Base-by-base conservation (phyloP, 139 green algal species). In the Picochlorum costavermella region DNA sequence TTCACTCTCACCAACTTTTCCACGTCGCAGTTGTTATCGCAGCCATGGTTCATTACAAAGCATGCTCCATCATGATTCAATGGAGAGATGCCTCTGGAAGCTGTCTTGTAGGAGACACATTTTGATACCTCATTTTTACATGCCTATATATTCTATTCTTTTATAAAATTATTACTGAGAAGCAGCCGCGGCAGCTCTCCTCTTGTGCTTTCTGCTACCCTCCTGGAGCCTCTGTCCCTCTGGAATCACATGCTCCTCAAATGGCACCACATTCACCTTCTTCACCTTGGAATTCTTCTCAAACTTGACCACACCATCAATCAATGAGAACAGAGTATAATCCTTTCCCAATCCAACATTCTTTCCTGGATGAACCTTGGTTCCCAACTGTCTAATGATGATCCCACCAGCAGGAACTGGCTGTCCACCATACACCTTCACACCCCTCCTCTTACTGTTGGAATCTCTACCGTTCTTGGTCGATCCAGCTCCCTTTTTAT, bases 401-500 rank as follows among this genome's bases (percentile, higher is more conserved):
- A 98, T 98, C 63, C 83, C 89, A 12, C 93, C 93, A 6, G 93
- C 84, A 57, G 86, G 88, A 11, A 96, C 81, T 23, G 86, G 77
- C 82, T 98, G 90, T 23, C 87, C 90, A 51, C 93, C 93, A 70
- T 92, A 98, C 43, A 95, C 83, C 85, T 98, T 98, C 10, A 98
- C 83, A 14, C 93, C 93, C 17, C 91, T 75, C 40, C 85, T 71
- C 81, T 98, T 85, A 29, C 84, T 67, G 29, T 90, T 85, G 10
- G 89, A 97, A 71, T 98, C 93, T 46, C 93, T 78, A 26, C 93
- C 93, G 79, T 98, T 98, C 84, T 98, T 98, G 23, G 90, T 96
- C 40, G 83, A 95, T 25, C 93, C 93, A 12, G 84, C 77, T 71
- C 87, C 84, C 63, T 92, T 94, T 64, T 94, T 93, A 81, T 94